A percentile compares a stretch with the other conserved stretches of the same genome.
Evolutionary conservation across 2,329 filamentous ascomycete species (phyloP).

Genomic region (Colletotrichum nymphaeae): DNA sequence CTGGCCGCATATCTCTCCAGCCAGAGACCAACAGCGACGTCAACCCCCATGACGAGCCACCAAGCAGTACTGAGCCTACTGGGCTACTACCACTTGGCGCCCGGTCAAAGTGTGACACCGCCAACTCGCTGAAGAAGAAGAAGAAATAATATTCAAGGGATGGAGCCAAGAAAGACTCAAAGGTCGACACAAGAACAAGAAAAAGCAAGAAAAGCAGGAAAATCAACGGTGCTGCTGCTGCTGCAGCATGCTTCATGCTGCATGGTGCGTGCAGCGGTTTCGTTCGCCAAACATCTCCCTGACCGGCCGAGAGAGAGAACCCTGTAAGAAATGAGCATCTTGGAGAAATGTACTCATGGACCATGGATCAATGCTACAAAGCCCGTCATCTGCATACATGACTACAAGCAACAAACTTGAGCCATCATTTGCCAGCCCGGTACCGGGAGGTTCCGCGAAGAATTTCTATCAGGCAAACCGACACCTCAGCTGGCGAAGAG

Average conservation of each 20-base stretch:
- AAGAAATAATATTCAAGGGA: neutral
- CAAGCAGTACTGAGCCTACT: neutral
- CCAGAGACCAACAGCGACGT: neutral
- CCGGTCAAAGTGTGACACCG: neutral
- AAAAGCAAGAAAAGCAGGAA: neutral
- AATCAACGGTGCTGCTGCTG: neutral
- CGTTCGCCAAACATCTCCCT: constrained; percentile 30
- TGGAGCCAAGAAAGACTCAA: neutral
- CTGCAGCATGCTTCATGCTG: neutral
- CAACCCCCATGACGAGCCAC: neutral
- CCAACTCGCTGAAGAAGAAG: neutral
- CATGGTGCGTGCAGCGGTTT: constrained; percentile 7
- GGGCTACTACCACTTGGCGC: too few species aligned
- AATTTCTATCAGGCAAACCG: constrained; percentile 9
- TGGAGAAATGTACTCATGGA: neutral
- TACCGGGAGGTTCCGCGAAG: constrained; percentile 16
- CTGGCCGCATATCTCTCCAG: neutral
- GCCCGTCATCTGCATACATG: neutral
- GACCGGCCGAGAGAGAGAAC: neutral
- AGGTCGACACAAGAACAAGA: neutral
- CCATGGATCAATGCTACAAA: neutral
- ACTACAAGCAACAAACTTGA: neutral
- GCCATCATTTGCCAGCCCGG: neutral
- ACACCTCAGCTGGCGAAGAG: neutral
- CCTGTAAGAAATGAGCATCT: neutral